Evolutionary conservation across 495 filamentous ascomycete species (phyloP), one percentile per base, ranked within the genome.

Genomic region (Corynascus novoguineensis): DNA sequence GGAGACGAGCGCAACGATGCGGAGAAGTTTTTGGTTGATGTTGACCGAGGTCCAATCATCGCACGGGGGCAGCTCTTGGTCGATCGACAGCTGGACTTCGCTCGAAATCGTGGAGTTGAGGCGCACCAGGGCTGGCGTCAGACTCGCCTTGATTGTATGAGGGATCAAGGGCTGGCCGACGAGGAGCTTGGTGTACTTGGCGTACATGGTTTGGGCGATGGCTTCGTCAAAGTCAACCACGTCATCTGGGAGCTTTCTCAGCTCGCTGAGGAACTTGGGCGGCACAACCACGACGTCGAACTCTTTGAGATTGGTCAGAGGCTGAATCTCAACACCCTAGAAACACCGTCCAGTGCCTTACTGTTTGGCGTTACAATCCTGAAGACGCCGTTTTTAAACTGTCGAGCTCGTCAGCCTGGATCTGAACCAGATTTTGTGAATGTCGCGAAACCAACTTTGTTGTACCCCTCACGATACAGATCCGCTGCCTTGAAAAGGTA

Each of bases 1-100:
- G 0, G 83, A 83, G 21, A 84, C 53, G 6, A 75, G 76, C 35
- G 81, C 81, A 1, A 87, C 76, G 12, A 84, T 75, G 12, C 72
- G 71, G 1, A 75, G 63, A 1, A 80, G 37, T 7, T 62, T 68
- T 1, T 52, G 34, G 58, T 79, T 73, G 35, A 77, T 65, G 25
- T 58, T 58, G 22, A 79, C 46, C 4, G 68, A 31, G 1, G 68
- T 78, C 75, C 75, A 80, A 53, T 73, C 73, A n/a, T 64, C 49
- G 32, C 69, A 72, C 0, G 60, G 56, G 1, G 63, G 63, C 19
- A 75, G 49, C 40, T 69, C 66, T 9, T 24, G 45, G 1, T n/a
- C 19, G 31, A 70, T 55, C 9, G 65, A 60, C 3, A 55, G 41
- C 14, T 61, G 40, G 15, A 70, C 63, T 27, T 71, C 69, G 6